Base-by-base conservation (phyloP, 371 early-diverging fungal genomes). In the Mortierella sp. region DNA sequence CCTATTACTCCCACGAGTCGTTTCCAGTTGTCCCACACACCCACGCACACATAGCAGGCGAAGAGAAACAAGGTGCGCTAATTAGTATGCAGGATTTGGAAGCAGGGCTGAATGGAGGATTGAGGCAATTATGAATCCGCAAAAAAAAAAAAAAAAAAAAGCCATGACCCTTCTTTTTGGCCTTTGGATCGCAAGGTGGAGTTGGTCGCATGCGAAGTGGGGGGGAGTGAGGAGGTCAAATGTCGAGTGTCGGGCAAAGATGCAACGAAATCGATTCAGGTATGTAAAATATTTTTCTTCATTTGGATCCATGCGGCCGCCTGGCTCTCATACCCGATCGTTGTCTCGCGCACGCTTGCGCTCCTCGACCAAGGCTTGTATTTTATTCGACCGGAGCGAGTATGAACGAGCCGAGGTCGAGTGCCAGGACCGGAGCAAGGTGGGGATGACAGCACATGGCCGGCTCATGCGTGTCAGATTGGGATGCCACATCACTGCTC, bases 321-420 rank as follows among this genome's bases (percentile, higher is more conserved):
- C 9, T 47, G 46, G 18, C 26, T 19, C 30, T 43, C 53, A 66
- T 76, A 76, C 77, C 66, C 77, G 68, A 65, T 76, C 77, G 60
- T 76, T 64, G 26, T 76, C 77, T 19, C 59, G 66, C 14, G 68
- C 62, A 21, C 44, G 47, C 26, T 65, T 55, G 58, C 65, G 72
- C 53, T 68, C 65, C 23, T 62, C 57, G 12, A 72, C 65, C 3
- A 71, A 47, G 25, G 77, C 61, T 53, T 76, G 77, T 52, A 72
- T 76, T 59, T 76, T 68, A 47, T 67, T 15, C 23, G 72, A 68
- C 61, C 48, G 57, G 18, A 71, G 68, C 1, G 77, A 29, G 69
- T 72, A 76, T 23, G 57, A 11, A 1, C 77, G 77, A 23, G 19
- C 44, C 14, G 44, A 26, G 23, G 37, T 37, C 37, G 37, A 37